phyloP scores from a whole-genome alignment of 352 stramenopile species.

The Phytophthora meadii region DNA sequence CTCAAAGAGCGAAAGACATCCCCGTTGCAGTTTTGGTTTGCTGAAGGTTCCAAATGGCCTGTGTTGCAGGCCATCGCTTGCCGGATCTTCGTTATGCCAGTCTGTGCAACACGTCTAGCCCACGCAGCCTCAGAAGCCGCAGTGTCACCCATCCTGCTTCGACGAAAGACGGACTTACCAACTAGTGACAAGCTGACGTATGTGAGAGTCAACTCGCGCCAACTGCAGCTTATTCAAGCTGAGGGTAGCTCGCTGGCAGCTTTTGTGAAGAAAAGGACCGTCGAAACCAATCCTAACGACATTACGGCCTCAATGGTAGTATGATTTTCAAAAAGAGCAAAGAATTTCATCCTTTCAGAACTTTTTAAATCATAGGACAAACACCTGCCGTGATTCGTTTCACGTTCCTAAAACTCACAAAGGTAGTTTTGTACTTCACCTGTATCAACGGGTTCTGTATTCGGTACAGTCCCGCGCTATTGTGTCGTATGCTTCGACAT shows the following conservation, averaged over 20 bases:
- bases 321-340: slow-evolving; percentile 5
- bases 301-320: slow-evolving; percentile 43
- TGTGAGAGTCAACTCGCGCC: slow-evolving; percentile 40
- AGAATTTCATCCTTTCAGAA: too few species aligned
- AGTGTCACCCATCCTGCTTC: slow-evolving; percentile 18
- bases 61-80: slow-evolving; percentile 52
- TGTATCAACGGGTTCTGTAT: too few species aligned
- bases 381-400: too few species aligned
- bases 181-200: slow-evolving; percentile 41
- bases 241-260: slow-evolving; percentile 12
- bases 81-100: slow-evolving; percentile 45
- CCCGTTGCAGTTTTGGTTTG: slow-evolving; percentile 60
- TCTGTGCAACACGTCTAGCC: slow-evolving; percentile 23
- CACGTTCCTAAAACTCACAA: too few species aligned
- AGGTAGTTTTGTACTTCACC: too few species aligned
- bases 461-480: too few species aligned
- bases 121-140: slow-evolving; percentile 6
- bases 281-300: slow-evolving; percentile 16
- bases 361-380: too few species aligned
- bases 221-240: slow-evolving; percentile 24
- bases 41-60: slow-evolving; percentile 58
- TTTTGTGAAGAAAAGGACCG: slow-evolving; percentile 8
- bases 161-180: slow-evolving; percentile 17
- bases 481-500: too few species aligned
- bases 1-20: slow-evolving; percentile 62